These are phyloP conservation scores for Leccinellum luteum DNA, from an alignment of 768 basidiomycete species.

Conservation along the genomic window DNA sequence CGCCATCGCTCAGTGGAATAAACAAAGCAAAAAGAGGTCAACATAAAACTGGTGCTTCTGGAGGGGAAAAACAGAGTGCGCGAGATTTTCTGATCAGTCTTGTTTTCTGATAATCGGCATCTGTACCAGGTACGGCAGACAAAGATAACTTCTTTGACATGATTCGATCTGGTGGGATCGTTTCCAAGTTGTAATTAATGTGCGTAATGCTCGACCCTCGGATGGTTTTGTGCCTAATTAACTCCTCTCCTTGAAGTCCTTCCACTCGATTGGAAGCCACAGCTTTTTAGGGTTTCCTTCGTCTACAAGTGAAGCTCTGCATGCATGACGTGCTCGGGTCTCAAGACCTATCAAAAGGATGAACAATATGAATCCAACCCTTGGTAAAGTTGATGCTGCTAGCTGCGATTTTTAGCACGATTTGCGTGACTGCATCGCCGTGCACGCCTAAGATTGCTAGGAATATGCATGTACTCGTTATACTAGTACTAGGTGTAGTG, in stretches of 20 bases:
- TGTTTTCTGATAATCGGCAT: constrained; percentile 5
- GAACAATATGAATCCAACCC: not conserved
- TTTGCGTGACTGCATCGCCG: not conserved
- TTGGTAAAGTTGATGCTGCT: not conserved
- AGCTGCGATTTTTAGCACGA: no score
- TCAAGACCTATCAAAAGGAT: not conserved
- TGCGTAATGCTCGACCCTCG: not conserved
- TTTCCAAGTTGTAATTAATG: constrained; percentile 55
- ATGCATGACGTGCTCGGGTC: not conserved
- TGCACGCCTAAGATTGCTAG: not conserved
- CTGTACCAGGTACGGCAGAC: constrained; percentile 48
- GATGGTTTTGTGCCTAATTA: not conserved
- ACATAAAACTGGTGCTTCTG: constrained; percentile 52
- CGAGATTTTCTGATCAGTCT: constrained; percentile 1
- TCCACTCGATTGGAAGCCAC: not conserved
- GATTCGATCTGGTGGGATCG: constrained; percentile 77
- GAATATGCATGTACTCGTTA: not conserved
- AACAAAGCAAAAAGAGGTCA: constrained; percentile 48
- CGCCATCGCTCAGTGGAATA: constrained; percentile 54
- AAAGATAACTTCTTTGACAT: constrained; percentile 80
- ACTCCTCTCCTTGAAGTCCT: not conserved
- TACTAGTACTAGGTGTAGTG: not conserved
- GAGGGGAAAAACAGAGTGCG: constrained; percentile 58
- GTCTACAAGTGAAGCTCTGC: not conserved
- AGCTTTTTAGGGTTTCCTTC: not conserved